A percentile compares a stretch with the other conserved stretches of the same genome.
Evolutionary conservation across 2,329 filamentous ascomycete genomes (phyloP).

Genomic region (Celoporthe dispersa): DNA sequence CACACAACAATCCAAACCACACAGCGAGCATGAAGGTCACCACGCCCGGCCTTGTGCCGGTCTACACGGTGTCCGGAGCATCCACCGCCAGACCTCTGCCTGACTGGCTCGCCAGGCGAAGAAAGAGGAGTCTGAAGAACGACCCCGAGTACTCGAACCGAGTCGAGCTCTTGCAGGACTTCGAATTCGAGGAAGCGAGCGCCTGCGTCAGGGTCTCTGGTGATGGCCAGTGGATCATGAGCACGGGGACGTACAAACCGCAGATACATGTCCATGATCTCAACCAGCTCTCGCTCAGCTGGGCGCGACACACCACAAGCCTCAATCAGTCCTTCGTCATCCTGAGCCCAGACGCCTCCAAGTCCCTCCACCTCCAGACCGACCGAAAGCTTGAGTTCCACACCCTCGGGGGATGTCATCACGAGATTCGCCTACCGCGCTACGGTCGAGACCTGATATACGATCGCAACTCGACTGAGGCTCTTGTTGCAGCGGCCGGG

Average conservation of each 20-base stretch:
- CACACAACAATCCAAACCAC: neutral
- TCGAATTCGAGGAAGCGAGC: slow-evolving; percentile 96
- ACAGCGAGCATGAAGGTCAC: slow-evolving; percentile 71
- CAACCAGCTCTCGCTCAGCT: slow-evolving; percentile 91
- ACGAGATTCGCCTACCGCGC: slow-evolving; percentile 84
- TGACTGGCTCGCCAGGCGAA: slow-evolving; percentile 89
- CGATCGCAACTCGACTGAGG: slow-evolving; percentile 80
- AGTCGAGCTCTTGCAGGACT: slow-evolving; percentile 94
- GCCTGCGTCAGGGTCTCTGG: slow-evolving; percentile 88
- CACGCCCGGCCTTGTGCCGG: slow-evolving; percentile 79
- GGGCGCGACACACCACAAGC: slow-evolving; percentile 85
- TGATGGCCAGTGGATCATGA: slow-evolving; percentile 97
- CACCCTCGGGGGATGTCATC: slow-evolving; percentile 84
- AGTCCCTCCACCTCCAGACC: slow-evolving; percentile 90
- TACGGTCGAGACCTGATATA: slow-evolving; percentile 92
- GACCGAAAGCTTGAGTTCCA: slow-evolving; percentile 94
- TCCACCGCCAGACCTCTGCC: slow-evolving; percentile 86
- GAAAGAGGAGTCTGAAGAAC: slow-evolving; percentile 90
- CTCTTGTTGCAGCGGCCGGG: slow-evolving; percentile 84
- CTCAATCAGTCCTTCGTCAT: slow-evolving; percentile 91
- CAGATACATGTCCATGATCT: slow-evolving; percentile 97
- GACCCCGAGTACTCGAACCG: slow-evolving; percentile 92
- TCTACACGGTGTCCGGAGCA: slow-evolving; percentile 94
- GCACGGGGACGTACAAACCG: slow-evolving; percentile 74
- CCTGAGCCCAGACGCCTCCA: slow-evolving; percentile 88